Base-by-base conservation (phyloP, 2,329 filamentous ascomycete genomes). In the Botrytis squamosa region DNA sequence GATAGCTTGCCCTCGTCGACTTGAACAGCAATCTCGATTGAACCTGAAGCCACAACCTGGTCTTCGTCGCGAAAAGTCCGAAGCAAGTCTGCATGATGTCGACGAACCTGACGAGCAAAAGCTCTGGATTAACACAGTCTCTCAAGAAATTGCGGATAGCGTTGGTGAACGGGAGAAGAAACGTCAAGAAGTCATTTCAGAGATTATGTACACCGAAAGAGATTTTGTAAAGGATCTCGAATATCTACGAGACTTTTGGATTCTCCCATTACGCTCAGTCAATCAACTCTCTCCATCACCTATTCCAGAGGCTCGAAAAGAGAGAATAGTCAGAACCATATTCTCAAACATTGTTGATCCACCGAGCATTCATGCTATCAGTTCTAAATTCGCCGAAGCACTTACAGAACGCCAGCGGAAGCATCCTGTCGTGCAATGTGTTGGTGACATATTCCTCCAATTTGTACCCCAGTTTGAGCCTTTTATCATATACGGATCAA, bases 171-270 rank as follows among this genome's bases (percentile, higher is more conserved):
- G 89, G 77, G 96, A 99, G 83, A 97, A 97, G 90, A 98, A 98
- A 85, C 90, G 96, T 63, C 96, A 99, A 82, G 96, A 99, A 81
- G 93, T 99, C 78, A 98, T 99, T 75, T 98, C 95, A 9, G 96
- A 99, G 82, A 91, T 98, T 75, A 98, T 97, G 90, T 99, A 99
- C 84, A 99, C 96, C 0, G 96, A 99, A 82, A 90, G 96, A 78
- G 96, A 99, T 84, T 99, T 99, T 80, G 96, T 99, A 81, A 99
- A 99, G 85, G 96, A 99, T 83, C 86, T 99, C 79, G 96, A 99
- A 83, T 99, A 99, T 81, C 86, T 99, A 44, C 90, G 96, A 75
- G 96, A 99, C 84, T 99, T 98, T 86, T 99, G 96, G 96, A 97
- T 99, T 85, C 89, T 96, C 78, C 96, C 96, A 16, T 84, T 99